Evolutionary conservation across 176 grass and related monocot genomes (phyloP), one percentile per base, ranked within the genome.

Genomic region (Oryza meyeriana): DNA sequence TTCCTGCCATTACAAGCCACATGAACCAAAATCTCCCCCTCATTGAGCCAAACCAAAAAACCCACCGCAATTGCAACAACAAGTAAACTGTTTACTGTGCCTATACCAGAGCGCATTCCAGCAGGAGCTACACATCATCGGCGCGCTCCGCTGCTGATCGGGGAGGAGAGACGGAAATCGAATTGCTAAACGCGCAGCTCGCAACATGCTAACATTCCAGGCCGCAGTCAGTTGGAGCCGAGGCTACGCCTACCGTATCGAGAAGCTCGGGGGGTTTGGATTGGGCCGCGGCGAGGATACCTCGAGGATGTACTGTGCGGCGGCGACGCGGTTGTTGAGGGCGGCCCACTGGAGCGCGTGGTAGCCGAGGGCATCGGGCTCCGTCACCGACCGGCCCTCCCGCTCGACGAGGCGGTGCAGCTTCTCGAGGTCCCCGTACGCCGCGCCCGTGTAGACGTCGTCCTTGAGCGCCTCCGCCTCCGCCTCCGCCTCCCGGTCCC

Each of bases 301-400:
- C 92, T 92, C 94, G 74, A 97, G 89, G 80, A 94, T 97, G 86
- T 97, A 97, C 84, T 94, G 94, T 6, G 87, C 94, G 40, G 94
- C 83, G 42, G 92, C 94, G 72, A 93, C 91, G 76, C 92, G 92
- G 72, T 97, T 97, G 85, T 97, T 97, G 28, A 94, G 89, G 44
- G 94, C 94, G 61, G 94, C 94, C 94, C 92, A 94, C 83, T 97
- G 92, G 77, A 97, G 90, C 39, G 94, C 94, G 73, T 92, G 85
- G 87, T 97, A 92, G 8, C 92, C 94, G 11, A 86, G 88, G 66
- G 68, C 90, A 61, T 97, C 94, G 69, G 80, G 90, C 74, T 87
- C 88, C 33, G 85, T 83, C 6, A 97, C 87, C 10, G 94, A 89
- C 62, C 77, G 65, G 31, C 92, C 94, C 85, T 94, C 94, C 39